Conservation (phyloP, 1,284 basidiomycete genomes). For the Sanghuangporus sanghuang region DNA sequence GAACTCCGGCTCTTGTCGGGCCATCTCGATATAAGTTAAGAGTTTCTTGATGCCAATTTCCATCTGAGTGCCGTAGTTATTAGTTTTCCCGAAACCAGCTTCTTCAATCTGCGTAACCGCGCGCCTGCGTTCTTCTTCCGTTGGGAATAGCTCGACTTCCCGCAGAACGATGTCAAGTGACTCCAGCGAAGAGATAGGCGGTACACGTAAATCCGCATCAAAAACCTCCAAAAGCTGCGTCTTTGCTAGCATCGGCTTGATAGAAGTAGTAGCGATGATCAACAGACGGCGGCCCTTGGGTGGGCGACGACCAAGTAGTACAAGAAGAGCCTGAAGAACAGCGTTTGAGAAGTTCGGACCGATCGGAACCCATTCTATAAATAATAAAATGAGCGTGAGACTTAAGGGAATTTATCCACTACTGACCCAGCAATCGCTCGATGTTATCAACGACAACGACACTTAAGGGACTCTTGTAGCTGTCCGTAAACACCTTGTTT, state of each 20-base stretch:
- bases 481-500: conserved; percentile 92
- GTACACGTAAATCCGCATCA: conserved; percentile 84
- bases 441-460: conserved; percentile 96
- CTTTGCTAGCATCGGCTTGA: conserved; percentile 83
- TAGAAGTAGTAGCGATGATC: conserved; percentile 89
- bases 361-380: conserved; percentile 93
- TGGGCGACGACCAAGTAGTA: conserved; percentile 85
- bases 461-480: conserved; percentile 95
- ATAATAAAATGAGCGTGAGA: not conserved
- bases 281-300: conserved; percentile 95
- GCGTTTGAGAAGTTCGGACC: conserved; percentile 95
- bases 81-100: conserved; percentile 67
- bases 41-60: conserved; percentile 94
- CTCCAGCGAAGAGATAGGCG: conserved; percentile 72
- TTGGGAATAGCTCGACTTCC: conserved; percentile 79
- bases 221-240: conserved; percentile 89
- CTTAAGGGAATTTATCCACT: not conserved
- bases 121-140: conserved; percentile 49
- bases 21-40: conserved; percentile 93
- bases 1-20: conserved; percentile 85
- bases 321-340: conserved; percentile 88
- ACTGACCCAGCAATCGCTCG: conserved; percentile 78
- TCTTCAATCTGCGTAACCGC: conserved; percentile 69
- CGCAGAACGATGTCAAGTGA: conserved; percentile 76
- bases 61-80: conserved; percentile 40